These are phyloP conservation scores for Diaporthe humulicola DNA, from an alignment of 2,329 filamentous ascomycete species.

Conservation along the genomic window DNA sequence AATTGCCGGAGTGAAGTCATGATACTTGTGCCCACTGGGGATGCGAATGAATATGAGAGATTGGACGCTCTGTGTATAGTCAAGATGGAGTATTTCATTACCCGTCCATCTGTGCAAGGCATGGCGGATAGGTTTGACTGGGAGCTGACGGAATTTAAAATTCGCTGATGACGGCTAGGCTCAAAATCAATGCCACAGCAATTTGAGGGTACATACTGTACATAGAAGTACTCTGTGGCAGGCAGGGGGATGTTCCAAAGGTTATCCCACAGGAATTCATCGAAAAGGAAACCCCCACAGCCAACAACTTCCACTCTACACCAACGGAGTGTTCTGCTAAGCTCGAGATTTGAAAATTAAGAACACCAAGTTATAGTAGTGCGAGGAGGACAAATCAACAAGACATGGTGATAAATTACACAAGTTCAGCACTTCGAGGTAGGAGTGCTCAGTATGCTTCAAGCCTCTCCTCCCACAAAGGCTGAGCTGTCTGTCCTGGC, in stretches of 20 bases:
- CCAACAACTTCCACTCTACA: too few relatives aligned
- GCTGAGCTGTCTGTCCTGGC: not conserved
- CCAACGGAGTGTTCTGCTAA: too few relatives aligned
- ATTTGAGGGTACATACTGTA: too few relatives aligned
- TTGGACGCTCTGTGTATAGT: slow-evolving; percentile 9
- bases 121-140: slow-evolving; percentile 26
- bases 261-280: too few relatives aligned
- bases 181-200: not conserved
- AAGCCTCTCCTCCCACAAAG: not conserved
- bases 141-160: slow-evolving; percentile 6
- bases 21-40: slow-evolving; percentile 12
- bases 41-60: slow-evolving; percentile 4
- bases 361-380: too few relatives aligned
- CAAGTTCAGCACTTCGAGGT: not conserved
- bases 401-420: too few relatives aligned
- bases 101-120: slow-evolving; percentile 8
- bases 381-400: too few relatives aligned
- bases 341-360: too few relatives aligned
- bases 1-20: slow-evolving; percentile 18
- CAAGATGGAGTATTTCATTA: slow-evolving; percentile 31
- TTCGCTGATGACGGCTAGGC: not conserved
- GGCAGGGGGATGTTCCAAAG: too few relatives aligned
- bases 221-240: too few relatives aligned
- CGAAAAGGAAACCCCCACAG: too few relatives aligned
- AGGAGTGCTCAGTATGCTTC: not conserved